Evolutionary conservation across 179 eudicot genomes (phyloP).

Genomic region (Beta macrorhiza): DNA sequence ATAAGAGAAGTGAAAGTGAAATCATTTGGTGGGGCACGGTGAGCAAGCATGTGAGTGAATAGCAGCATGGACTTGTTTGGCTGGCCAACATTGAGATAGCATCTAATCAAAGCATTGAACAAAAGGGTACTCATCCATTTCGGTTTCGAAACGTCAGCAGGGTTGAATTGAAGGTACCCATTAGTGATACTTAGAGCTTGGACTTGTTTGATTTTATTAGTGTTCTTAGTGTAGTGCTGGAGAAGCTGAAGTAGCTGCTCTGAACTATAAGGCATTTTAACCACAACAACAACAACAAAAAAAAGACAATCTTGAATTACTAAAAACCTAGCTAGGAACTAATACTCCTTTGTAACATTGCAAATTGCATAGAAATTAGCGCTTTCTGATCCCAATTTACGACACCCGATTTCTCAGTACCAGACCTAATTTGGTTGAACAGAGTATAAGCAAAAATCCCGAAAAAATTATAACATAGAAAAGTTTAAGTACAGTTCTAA

Average conservation of each 20-base stretch:
- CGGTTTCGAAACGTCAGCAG: conserved; percentile 14
- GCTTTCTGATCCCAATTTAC: background rate
- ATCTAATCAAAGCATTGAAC: conserved; percentile 50
- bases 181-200: conserved; percentile 47
- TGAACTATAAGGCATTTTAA: conserved; percentile 32
- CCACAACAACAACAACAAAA: background rate
- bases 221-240: conserved; percentile 31
- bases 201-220: conserved; percentile 39
- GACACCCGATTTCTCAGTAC: background rate
- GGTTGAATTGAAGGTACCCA: conserved; percentile 41
- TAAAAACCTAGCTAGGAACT: background rate
- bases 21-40: conserved; percentile 45
- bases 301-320: background rate
- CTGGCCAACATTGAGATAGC: conserved; percentile 39
- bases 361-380: background rate
- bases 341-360: background rate
- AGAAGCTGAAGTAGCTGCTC: conserved; percentile 48
- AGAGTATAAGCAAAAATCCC: background rate
- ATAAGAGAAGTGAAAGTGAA: conserved; percentile 53
- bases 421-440: background rate
- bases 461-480: no score
- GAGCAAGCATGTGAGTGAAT: conserved; percentile 49
- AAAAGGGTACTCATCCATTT: conserved; percentile 59
- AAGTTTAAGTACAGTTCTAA: background rate
- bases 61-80: conserved; percentile 38